phyloP scores from a whole-genome alignment of 768 basidiomycete genomes.

The Kwoniella sp. region DNA sequence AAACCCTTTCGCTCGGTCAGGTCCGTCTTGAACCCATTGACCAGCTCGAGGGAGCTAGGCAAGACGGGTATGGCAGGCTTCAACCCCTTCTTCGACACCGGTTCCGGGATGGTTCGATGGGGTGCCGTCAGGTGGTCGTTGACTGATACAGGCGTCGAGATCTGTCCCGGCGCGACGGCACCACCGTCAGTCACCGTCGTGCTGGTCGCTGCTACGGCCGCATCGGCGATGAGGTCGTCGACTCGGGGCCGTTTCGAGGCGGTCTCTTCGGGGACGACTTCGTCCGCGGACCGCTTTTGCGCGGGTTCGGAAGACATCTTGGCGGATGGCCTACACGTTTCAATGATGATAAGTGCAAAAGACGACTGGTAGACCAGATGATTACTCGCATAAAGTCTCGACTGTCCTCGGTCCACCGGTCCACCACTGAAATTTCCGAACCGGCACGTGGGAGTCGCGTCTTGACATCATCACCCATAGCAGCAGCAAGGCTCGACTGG shows the following conservation, averaged over 20 bases:
- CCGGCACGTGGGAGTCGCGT: background rate
- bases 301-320: slow-evolving; percentile 1
- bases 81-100: slow-evolving; percentile 34
- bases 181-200: no score
- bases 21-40: slow-evolving; percentile 30
- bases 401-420: no score
- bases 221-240: background rate
- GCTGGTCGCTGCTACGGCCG: no score
- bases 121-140: slow-evolving; percentile 9
- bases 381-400: no score
- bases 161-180: no score
- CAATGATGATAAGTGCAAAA: no score
- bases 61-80: slow-evolving; percentile 29
- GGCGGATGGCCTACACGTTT: background rate
- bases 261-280: background rate
- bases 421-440: slow-evolving; percentile 7
- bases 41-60: slow-evolving; percentile 34
- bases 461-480: no score
- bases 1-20: slow-evolving; percentile 25
- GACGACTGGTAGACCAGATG: background rate
- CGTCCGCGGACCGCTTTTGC: slow-evolving; percentile 11
- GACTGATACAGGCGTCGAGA: slow-evolving; percentile 1
- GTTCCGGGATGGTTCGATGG: slow-evolving; percentile 13
- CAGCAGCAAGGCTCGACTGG: no score
- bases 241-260: slow-evolving; percentile 10